These are phyloP conservation scores for Phoma sp. DNA, from an alignment of 2,329 filamentous ascomycete species.

Conservation along the genomic window DNA sequence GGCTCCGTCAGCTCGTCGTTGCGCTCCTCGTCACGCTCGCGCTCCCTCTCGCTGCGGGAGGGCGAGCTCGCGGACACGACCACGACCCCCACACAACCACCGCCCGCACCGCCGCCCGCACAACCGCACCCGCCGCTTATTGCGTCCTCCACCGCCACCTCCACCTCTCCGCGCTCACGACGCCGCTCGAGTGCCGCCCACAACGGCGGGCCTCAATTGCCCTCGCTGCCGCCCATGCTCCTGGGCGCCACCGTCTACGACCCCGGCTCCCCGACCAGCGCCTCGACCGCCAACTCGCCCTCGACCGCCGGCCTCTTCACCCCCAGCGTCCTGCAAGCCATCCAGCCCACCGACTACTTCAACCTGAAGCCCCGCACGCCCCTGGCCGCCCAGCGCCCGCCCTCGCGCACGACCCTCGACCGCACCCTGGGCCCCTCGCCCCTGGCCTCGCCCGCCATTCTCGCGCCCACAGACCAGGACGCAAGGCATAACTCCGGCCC, in stretches of 20 bases:
- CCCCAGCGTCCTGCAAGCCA: slow-evolving; percentile 33
- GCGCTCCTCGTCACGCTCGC: slow-evolving; percentile 51
- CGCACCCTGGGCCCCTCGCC: slow-evolving; percentile 40
- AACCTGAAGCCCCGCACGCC: slow-evolving; percentile 36
- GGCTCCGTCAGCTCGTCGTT: slow-evolving; percentile 54
- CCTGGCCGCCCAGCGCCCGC: slow-evolving; percentile 29
- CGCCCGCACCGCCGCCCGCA: no score
- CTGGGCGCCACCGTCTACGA: slow-evolving; percentile 48
- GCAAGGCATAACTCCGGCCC: slow-evolving; percentile 34
- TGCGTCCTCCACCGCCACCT: neutral
- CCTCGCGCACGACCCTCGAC: slow-evolving; percentile 40
- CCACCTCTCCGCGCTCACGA: slow-evolving; percentile 29
- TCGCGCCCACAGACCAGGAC: slow-evolving; percentile 39
- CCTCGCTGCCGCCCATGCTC: slow-evolving; percentile 35
- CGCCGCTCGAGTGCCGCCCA: slow-evolving; percentile 52
- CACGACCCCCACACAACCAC: neutral
- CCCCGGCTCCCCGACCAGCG: slow-evolving; percentile 43
- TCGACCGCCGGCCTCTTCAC: slow-evolving; percentile 46
- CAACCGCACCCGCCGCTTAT: neutral
- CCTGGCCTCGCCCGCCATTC: slow-evolving; percentile 45
- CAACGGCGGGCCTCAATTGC: slow-evolving; percentile 27
- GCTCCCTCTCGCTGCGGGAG: slow-evolving; percentile 24
- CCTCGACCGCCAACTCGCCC: slow-evolving; percentile 37
- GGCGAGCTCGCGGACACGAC: neutral
- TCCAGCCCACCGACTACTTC: slow-evolving; percentile 49